These are phyloP conservation scores for Cryphonectria japonica DNA, from an alignment of 2,329 filamentous ascomycete species.

Conservation along the genomic window DNA sequence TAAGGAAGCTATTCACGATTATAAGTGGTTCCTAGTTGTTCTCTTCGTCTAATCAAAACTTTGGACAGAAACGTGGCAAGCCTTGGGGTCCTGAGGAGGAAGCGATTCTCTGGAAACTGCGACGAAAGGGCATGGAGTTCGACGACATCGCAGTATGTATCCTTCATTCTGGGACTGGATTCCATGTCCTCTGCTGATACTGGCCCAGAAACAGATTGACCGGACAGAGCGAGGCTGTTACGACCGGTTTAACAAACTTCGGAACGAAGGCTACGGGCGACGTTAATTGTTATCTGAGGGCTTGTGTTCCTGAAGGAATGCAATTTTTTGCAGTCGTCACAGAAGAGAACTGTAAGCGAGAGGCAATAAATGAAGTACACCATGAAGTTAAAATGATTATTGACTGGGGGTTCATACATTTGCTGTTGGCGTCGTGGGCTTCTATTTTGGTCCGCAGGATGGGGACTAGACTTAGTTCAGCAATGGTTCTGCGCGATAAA, in stretches of 20 bases:
- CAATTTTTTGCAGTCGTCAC: not conserved
- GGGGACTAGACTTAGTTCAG: not conserved
- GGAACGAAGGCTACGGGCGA: conserved; percentile 23
- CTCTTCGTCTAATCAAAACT: too few species aligned
- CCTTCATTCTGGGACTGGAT: accelerated
- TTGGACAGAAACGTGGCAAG: conserved; percentile 26
- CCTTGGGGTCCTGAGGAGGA: conserved; percentile 28
- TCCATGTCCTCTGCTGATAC: not conserved
- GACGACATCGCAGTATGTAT: conserved; percentile 23
- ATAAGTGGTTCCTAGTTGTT: too few species aligned
- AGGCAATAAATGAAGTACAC: not conserved
- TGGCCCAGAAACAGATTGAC: conserved; percentile 22
- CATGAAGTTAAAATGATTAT: not conserved
- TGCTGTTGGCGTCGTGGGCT: not conserved
- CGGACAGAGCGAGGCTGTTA: conserved; percentile 28
- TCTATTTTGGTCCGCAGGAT: not conserved
- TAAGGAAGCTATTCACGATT: not conserved
- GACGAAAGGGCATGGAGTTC: conserved; percentile 28
- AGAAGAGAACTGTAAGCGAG: not conserved
- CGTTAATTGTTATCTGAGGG: not conserved
- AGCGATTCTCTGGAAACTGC: conserved; percentile 24
- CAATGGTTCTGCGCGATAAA: not conserved
- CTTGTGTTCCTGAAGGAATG: not conserved
- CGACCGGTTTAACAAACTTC: conserved; percentile 29
- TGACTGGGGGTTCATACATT: not conserved